Evolutionary conservation across 306 rosid genomes (phyloP).

Genomic region (Pterocarpus santalinus): DNA sequence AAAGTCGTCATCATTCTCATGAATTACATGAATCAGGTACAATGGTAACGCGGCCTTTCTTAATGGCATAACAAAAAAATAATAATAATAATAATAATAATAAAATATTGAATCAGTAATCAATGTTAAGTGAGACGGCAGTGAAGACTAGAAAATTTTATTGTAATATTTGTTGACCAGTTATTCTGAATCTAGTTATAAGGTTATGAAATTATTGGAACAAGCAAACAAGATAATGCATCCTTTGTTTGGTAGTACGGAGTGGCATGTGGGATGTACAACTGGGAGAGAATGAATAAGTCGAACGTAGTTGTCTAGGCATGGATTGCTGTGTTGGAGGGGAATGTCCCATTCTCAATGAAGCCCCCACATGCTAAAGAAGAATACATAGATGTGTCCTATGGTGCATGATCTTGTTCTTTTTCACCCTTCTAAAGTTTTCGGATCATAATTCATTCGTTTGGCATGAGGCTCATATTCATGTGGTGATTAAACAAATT

Average conservation of each 20-base stretch:
- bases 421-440: constrained; percentile 6
- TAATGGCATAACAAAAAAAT: not conserved
- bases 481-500: no score
- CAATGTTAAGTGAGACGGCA: no score
- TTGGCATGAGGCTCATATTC: no score
- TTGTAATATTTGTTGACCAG: no score
- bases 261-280: constrained; percentile 28
- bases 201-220: not conserved
- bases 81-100: no score
- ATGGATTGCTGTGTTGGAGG: constrained; percentile 18
- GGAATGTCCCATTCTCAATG: constrained; percentile 16
- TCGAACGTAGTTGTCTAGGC: not conserved
- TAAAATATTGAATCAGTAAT: no score
- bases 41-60: not conserved
- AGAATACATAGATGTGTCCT: not conserved
- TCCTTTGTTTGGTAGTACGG: constrained; percentile 41
- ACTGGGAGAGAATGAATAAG: not conserved
- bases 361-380: not conserved
- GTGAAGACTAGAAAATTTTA: no score
- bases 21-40: no score
- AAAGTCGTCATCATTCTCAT: no score
- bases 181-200: no score
- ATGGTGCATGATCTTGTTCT: not conserved
- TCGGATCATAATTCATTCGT: not conserved
- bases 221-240: constrained; percentile 8